Evolutionary conservation across 768 basidiomycete genomes (phyloP), one percentile per base, ranked within the genome.

Genomic region (Myochromella boudieri): DNA sequence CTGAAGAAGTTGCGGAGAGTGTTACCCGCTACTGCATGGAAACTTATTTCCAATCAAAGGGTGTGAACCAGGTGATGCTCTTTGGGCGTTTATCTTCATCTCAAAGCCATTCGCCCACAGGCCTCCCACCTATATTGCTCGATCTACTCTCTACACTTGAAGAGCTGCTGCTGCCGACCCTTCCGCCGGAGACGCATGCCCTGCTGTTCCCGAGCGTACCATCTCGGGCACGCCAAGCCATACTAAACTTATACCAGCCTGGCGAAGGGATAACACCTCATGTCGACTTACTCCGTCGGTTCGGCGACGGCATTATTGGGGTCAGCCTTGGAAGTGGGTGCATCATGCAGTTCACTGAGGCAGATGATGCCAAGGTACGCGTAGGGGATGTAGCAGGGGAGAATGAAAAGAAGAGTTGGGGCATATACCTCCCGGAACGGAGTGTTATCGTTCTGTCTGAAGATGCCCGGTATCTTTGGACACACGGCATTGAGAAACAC

Each of bases 221-320:
- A 24, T 63, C 66, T 20, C 60, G 57, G 34, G 85, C 89, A 0
- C 76, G 91, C 21, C 94, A 97, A 60, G 89, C 83, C 1, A 98
- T 97, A 46, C 55, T 97, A 42, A 98, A 97, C 62, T 71, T 94
- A 1, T 98, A 98, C 62, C 69, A 70, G 17, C 91, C 93, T 0
- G 95, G 95, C 6, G 82, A 93, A 62, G 95, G 95, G 9, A 97
- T 98, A 54, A 71, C 83, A 0, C 78, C 91, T 0, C 95, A 97
- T 56, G 78, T 98, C 33, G 95, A 98, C 60, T 73, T 98, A 18
- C 76, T 91, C 3, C 68, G 74, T 21, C 81, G 95, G 11, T 98
- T 87, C 59, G 91, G 80, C 6, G 91, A 95, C 60, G 93, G 91
- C 1, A 95, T 98, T 42, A 72, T 97, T 18, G 91, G 91, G 7